Evolutionary conservation across 306 rosid genomes (phyloP).

Genomic region (barrel medic (Medicago truncatula)): DNA sequence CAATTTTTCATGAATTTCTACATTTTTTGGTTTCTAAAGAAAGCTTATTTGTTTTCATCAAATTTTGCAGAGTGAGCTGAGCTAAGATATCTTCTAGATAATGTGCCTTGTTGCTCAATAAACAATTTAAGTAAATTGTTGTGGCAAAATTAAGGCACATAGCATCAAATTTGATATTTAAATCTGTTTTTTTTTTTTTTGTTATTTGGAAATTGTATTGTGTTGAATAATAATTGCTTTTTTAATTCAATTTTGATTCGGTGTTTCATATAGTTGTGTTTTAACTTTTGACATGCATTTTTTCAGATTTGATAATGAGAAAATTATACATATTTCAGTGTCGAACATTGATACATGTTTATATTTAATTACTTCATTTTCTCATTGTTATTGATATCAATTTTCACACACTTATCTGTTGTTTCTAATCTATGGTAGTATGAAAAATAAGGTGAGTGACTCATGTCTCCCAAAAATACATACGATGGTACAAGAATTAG

Average conservation of each 20-base stretch:
- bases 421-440: too few relatives aligned
- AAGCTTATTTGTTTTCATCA: slow-evolving; percentile 44
- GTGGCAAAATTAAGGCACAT: slow-evolving; percentile 37
- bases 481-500: too few relatives aligned
- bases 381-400: too few relatives aligned
- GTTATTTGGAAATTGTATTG: slow-evolving; percentile 31
- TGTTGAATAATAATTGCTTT: slow-evolving; percentile 25
- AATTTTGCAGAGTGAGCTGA: slow-evolving; percentile 41
- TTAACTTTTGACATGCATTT: not conserved
- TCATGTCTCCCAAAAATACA: too few relatives aligned
- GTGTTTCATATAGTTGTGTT: slow-evolving; percentile 3
- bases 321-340: too few relatives aligned
- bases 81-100: slow-evolving; percentile 20
- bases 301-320: too few relatives aligned
- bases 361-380: too few relatives aligned
- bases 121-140: slow-evolving; percentile 33
- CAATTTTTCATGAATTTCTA: slow-evolving; percentile 33
- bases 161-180: slow-evolving; percentile 34
- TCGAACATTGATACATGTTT: too few relatives aligned
- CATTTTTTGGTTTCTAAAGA: slow-evolving; percentile 35
- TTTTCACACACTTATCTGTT: too few relatives aligned
- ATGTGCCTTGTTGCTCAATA: slow-evolving; percentile 39
- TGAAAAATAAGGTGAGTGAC: too few relatives aligned
- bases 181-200: not conserved
- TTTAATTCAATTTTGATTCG: slow-evolving; percentile 22